Evolutionary conservation across 2,329 filamentous ascomycete genomes (phyloP).

Genomic region (Xylariomycetidae sp.): DNA sequence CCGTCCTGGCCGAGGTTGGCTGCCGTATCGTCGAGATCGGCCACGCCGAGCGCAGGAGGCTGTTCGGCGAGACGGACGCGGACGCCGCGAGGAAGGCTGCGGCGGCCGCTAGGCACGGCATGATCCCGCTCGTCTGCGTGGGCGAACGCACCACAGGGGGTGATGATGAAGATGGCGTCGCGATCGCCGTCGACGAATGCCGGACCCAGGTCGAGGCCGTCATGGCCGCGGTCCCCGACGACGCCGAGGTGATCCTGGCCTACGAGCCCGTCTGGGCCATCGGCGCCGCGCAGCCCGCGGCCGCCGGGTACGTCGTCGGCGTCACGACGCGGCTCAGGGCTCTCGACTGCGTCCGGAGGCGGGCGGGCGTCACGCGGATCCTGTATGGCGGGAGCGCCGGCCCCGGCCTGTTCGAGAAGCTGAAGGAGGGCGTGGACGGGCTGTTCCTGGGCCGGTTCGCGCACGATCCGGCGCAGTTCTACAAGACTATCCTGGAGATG

Average conservation of each 20-base stretch:
- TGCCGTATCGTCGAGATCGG: constrained; percentile 72
- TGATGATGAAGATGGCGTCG: constrained; percentile 43
- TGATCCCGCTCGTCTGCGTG: constrained; percentile 76
- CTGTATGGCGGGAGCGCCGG: constrained; percentile 82
- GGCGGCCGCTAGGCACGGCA: constrained; percentile 62
- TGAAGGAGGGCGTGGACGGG: constrained; percentile 70
- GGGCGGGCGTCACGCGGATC: constrained; percentile 59
- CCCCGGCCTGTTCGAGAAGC: constrained; percentile 65
- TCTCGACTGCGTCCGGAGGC: constrained; percentile 43
- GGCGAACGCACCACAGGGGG: constrained; percentile 58
- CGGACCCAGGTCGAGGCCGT: constrained; percentile 60
- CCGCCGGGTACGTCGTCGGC: constrained; percentile 65
- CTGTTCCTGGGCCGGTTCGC: constrained; percentile 79
- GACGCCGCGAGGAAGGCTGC: constrained; percentile 64
- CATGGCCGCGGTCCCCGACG: constrained; percentile 53
- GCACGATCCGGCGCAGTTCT: constrained; percentile 68
- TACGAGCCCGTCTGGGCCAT: constrained; percentile 92
- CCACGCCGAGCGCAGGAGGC: constrained; percentile 69
- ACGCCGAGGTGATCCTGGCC: constrained; percentile 69
- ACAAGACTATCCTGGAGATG: constrained; percentile 69
- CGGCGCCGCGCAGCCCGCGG: constrained; percentile 67
- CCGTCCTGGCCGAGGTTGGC: constrained; percentile 62
- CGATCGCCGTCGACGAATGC: constrained; percentile 61
- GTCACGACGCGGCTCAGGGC: constrained; percentile 62
- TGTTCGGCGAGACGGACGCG: constrained; percentile 72